phyloP scores from a whole-genome alignment of 1,139 yeast species.

The Spathaspora sp. region DNA sequence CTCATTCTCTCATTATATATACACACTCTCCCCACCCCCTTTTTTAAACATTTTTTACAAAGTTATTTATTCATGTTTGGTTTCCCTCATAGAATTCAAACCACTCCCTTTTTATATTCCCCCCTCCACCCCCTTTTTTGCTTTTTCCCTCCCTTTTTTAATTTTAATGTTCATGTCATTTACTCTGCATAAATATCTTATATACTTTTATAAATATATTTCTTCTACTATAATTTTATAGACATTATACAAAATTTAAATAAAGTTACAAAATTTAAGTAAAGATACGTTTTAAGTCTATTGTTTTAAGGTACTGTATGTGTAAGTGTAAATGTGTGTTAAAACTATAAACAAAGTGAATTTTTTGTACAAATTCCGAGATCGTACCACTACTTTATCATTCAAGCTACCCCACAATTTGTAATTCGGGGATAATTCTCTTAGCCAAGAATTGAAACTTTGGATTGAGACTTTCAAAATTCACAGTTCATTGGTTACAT shows the following conservation, averaged over 20 bases:
- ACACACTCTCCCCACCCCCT: background rate
- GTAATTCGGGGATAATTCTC: no score
- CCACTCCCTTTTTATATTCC: background rate
- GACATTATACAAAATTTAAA: background rate
- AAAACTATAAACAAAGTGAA: no score
- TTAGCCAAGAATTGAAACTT: background rate
- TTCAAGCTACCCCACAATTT: no score
- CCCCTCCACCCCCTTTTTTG: background rate
- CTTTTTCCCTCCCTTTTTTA: background rate
- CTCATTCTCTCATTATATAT: constrained; percentile 1
- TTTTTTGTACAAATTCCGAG: background rate
- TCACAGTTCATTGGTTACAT: background rate
- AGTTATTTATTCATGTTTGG: constrained; percentile 6
- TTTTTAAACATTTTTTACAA: background rate
- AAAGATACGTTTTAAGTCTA: no score
- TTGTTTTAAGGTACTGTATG: no score
- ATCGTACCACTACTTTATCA: background rate
- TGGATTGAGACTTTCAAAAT: background rate
- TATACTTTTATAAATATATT: constrained; percentile 5
- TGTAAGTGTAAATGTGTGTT: no score
- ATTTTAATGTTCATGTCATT: constrained; percentile 3
- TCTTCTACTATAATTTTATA: constrained; percentile 4
- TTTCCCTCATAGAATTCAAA: constrained; percentile 1
- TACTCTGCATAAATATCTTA: constrained; percentile 4
- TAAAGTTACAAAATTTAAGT: no score